Base-by-base conservation (phyloP, 805 yeast species). In the Lachancea lanzarotensis region DNA sequence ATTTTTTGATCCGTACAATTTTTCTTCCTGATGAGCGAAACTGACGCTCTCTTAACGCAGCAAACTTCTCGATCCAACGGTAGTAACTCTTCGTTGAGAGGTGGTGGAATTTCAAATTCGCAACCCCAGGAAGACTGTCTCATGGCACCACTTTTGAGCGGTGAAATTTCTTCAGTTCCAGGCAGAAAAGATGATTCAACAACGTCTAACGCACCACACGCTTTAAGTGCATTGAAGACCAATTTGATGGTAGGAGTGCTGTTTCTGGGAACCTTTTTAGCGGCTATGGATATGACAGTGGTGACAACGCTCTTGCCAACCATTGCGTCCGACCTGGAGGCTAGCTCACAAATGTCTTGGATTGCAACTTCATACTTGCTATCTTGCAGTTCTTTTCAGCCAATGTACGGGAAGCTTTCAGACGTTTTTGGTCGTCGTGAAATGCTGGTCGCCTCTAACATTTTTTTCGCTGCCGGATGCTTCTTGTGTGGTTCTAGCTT, bases 241-340 rank as follows among this genome's bases (percentile, higher is more conserved):
- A 22, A 26, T 11, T 10, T 66, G 12, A 65, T 70, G 20, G 54
- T 72, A 20, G 53, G 63, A 1, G 63, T 70, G n/a, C 42, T 70
- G 15, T 70, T 67, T 42, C 53, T 68, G 12, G 66, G 72, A n/a
- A 64, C 75, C 0, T 80, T 75, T 52, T 65, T 81, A 37, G 75
- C 83, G 2, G 81, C 86, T 1, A 60, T 81, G 48, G 87, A 81
- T 57, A 68, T 76, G 13, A 81, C 88, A 0, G 75, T 81, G 19
- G 80, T 81, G 26, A 74, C 86, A 0, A 80, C 88, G 0, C 63
- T 81, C 32, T 61, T 81, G 55, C 71, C 84, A 2, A 73, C 74
- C 13, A 80, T 81, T 45, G 84, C 86, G 1, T 78, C 84, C 0
- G 85, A 80, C 49, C 69, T 81, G 55, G 66, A 78, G 49, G 80